Evolutionary conservation across 2,329 filamentous ascomycete species (phyloP).

Genomic region (Pyricularia pennisetigena): DNA sequence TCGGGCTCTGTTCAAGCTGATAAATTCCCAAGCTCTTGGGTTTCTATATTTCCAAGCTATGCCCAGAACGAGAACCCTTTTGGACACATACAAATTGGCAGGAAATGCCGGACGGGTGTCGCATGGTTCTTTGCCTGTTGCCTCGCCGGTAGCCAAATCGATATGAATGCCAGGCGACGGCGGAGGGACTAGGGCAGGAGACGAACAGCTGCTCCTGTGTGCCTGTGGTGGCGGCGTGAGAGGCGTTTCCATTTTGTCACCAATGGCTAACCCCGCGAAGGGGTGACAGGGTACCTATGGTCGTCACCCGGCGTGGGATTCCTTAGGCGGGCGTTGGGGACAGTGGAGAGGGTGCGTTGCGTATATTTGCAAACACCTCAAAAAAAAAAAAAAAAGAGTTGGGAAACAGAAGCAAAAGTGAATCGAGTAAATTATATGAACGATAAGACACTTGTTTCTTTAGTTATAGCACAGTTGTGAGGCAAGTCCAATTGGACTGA

Average conservation of each 20-base stretch:
- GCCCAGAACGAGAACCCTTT: not conserved
- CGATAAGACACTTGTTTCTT: not conserved
- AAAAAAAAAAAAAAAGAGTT: not conserved
- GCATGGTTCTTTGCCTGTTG: slow-evolving; percentile 7
- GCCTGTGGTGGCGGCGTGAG: not conserved
- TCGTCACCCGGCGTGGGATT: not conserved
- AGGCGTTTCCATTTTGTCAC: not conserved
- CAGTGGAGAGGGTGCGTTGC: not conserved
- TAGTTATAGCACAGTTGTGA: not conserved
- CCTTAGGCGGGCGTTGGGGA: not conserved
- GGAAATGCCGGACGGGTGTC: slow-evolving; percentile 21
- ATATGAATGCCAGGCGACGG: slow-evolving; percentile 28
- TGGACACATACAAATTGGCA: slow-evolving; percentile 31
- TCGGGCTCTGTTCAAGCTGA: not conserved
- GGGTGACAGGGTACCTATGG: not conserved
- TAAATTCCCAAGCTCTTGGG: not conserved
- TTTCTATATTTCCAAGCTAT: not conserved
- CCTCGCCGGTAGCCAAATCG: slow-evolving; percentile 20
- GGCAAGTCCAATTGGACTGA: not conserved
- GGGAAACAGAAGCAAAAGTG: not conserved
- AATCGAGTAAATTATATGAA: not conserved
- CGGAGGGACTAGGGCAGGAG: slow-evolving; percentile 8
- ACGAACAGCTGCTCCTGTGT: not conserved
- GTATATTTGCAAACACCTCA: not conserved
- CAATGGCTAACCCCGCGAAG: not conserved